Evolutionary conservation across 176 grass and related monocot species (phyloP).

Genomic region (Aegilops umbellulata): DNA sequence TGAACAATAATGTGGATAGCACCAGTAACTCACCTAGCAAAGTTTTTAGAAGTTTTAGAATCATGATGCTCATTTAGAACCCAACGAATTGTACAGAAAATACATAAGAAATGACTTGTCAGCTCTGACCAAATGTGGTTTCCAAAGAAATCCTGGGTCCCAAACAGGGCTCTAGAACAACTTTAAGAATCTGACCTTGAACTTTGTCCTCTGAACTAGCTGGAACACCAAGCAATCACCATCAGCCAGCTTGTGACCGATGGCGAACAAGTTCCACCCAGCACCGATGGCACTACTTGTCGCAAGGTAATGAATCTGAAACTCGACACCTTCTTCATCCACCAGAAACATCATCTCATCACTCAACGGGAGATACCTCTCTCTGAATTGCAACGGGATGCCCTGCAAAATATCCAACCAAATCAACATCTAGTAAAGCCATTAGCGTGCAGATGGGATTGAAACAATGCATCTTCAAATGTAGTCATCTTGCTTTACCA

Average conservation of each 20-base stretch:
- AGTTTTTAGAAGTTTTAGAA: no score
- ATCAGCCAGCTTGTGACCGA: slow-evolving; percentile 66
- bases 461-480: neutral
- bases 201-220: slow-evolving; percentile 34
- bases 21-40: neutral
- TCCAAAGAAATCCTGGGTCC: neutral
- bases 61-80: neutral
- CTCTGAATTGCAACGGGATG: slow-evolving; percentile 28
- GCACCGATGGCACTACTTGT: neutral
- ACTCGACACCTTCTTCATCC: neutral
- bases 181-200: slow-evolving; percentile 51
- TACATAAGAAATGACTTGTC: neutral
- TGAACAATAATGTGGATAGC: neutral
- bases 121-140: neutral
- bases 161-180: neutral
- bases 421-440: neutral
- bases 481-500: slow-evolving; percentile 35
- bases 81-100: neutral
- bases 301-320: neutral
- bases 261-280: slow-evolving; percentile 60
- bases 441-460: neutral
- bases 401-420: slow-evolving; percentile 32
- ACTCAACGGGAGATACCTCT: slow-evolving; percentile 36
- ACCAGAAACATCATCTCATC: slow-evolving; percentile 24
- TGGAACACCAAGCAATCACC: slow-evolving; percentile 81